Evolutionary conservation across 805 yeast species (phyloP), one percentile per base, ranked within the genome.

Genomic region (Teunomyces kruisii): DNA sequence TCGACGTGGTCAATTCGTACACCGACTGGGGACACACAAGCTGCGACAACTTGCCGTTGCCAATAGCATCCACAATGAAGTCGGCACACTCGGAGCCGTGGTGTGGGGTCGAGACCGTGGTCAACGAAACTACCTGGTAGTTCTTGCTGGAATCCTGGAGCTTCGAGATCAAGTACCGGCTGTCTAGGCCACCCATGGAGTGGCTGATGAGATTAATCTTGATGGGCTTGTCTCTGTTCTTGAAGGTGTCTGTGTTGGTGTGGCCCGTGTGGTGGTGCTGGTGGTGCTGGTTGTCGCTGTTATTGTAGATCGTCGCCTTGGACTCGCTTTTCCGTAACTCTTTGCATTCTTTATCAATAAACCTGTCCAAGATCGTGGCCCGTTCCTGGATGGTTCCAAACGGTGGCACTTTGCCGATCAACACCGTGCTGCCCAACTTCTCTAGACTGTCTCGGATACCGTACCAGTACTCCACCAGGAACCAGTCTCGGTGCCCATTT

Each of bases 121-220:
- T 89, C 24, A 90, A 67, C 33, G 94, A 85, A 1, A 75, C 80
- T 7, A 91, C 85, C 52, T 80, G 68, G 53, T 80, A 84, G 35
- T 74, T 65, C 29, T 67, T 59, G 19, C 74, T 67, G 39, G 70
- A 63, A 16, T 55, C 50, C 39, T 57, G 58, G 3, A 86, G 59
- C 40, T 76, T 69, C 0, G 87, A 75, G 2, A 89, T 86, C 51
- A 91, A 63, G 58, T 82, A 88, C 42, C 97, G 68, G 28, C 90
- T 80, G 58, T 91, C 97, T 26, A 90, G 67, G 0, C 97, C 97
- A 4, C 97, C 97, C 97, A 90, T 89, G 0, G 96, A 88, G 59
- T 90, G 97, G 5, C 94, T 94, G 19, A 90, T 73, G 36, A 90
- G 61, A 57, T 91, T 91, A 12, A 90, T 74, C 47, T 80, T 81